Base-by-base conservation (phyloP, 2,329 filamentous ascomycete genomes). In the Diaporthe eres region DNA sequence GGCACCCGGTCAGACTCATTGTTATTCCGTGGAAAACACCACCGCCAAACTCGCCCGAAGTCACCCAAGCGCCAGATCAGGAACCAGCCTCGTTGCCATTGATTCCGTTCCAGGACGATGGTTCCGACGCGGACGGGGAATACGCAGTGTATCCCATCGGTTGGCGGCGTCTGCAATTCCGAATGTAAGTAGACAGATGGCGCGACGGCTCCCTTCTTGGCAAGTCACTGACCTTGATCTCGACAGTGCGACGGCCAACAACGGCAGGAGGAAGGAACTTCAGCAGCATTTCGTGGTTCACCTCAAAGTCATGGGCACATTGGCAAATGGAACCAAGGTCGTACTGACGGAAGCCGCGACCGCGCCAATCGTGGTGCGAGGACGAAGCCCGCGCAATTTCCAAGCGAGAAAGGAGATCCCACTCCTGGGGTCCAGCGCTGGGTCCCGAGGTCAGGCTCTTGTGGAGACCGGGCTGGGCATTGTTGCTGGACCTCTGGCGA, bases 21-120 rank as follows among this genome's bases (percentile, higher is more conserved):
- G 97, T 97, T 10, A 98, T 98, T 76, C 96, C 96, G 1, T 98
- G 96, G 96, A 98, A 98, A 87, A 98, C 96, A 2, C 96, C 95
- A 1, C 94, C 94, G 39, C 94, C 94, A 70, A 94, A 93, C 84
- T 91, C 92, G 4, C 89, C 92, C n/a, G 91, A 93, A 78, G 88
- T 92, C 75, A 88, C 85, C 77, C 91, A 93, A 77, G 87, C 86
- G 2, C 87, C 87, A 0, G 96, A 98, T 82, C 95, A 96, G 82
- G 96, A 98, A 82, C 96, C 96, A 7, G 91, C 94, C 0, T 90
- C 95, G 1, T 92, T 98, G 76, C 94, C 95, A 1, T 85, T 98
- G 77, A 90, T 92, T 68, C 90, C 91, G 7, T 92, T 92, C 80
- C 89, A 91, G 55, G 90, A 92, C n/a, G 90, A 91, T 61, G 89